Evolutionary conservation across 2,329 filamentous ascomycete species (phyloP).

Genomic region (Lachnellula arida): DNA sequence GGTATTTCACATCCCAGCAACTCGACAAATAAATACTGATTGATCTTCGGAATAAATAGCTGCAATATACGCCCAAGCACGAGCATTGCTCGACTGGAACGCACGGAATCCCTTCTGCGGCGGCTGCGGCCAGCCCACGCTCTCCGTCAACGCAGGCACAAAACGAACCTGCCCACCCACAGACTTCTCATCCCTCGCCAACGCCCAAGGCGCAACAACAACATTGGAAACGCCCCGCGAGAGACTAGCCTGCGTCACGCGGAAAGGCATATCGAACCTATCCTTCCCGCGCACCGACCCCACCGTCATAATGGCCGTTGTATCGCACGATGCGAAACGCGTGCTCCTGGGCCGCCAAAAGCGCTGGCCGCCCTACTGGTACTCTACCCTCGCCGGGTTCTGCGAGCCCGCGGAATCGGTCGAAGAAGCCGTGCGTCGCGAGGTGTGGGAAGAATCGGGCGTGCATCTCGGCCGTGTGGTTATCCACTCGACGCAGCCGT

Average conservation of each 20-base stretch:
- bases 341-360: constrained; percentile 76
- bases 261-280: constrained; percentile 83
- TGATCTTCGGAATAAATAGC: constrained; percentile 49
- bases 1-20: constrained; percentile 32
- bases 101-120: constrained; percentile 86
- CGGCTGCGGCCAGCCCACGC: constrained; percentile 76
- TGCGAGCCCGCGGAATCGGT: constrained; percentile 81
- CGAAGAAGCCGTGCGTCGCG: constrained; percentile 76
- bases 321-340: constrained; percentile 68
- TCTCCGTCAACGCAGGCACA: constrained; percentile 73
- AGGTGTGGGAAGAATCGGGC: constrained; percentile 83
- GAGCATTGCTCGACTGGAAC: constrained; percentile 92
- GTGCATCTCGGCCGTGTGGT: constrained; percentile 72
- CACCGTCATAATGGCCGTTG: constrained; percentile 87
- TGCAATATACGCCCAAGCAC: constrained; percentile 84
- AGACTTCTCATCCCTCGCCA: constrained; percentile 46
- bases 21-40: not conserved
- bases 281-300: constrained; percentile 84
- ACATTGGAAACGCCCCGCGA: constrained; percentile 39
- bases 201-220: constrained; percentile 36
- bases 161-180: constrained; percentile 74
- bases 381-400: constrained; percentile 83
- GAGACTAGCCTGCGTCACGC: constrained; percentile 71
- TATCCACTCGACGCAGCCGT: constrained; percentile 79
- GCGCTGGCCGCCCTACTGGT: constrained; percentile 80